Evolutionary conservation across 2,329 filamentous ascomycete genomes (phyloP).

Genomic region (Basipetospora chlamydospora): DNA sequence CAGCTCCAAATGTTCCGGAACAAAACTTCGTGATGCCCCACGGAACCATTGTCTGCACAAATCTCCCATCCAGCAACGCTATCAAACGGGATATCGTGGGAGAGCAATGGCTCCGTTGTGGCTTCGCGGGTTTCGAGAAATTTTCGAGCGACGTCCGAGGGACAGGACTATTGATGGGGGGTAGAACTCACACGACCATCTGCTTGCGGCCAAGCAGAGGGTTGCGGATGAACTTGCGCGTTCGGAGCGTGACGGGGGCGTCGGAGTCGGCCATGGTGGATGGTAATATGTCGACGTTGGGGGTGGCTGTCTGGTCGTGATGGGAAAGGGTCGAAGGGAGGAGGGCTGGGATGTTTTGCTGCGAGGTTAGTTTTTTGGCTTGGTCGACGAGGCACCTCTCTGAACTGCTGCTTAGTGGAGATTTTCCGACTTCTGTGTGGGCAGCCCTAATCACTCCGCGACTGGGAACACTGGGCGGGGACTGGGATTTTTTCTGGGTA

Average conservation of each 20-base stretch:
- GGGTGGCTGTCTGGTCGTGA: slow-evolving; percentile 16
- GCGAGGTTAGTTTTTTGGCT: not conserved
- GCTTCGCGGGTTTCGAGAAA: too few relatives aligned
- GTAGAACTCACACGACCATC: slow-evolving; percentile 89
- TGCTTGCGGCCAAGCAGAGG: slow-evolving; percentile 96
- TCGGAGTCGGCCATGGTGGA: slow-evolving; percentile 77
- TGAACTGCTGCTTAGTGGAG: slow-evolving; percentile 2
- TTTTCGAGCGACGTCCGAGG: too few relatives aligned
- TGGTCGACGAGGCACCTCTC: too few relatives aligned
- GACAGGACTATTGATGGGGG: too few relatives aligned
- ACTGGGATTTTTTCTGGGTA: not conserved
- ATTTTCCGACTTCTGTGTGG: slow-evolving; percentile 1
- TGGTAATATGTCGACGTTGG: slow-evolving; percentile 15
- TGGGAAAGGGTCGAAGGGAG: slow-evolving; percentile 11
- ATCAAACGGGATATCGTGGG: too few relatives aligned
- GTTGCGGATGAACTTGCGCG: slow-evolving; percentile 99
- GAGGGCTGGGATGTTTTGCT: slow-evolving; percentile 14
- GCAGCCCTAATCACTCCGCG: slow-evolving; percentile 6
- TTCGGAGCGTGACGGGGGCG: slow-evolving; percentile 71
- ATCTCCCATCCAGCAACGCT: too few relatives aligned
- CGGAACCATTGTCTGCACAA: too few relatives aligned
- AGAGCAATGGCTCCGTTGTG: too few relatives aligned
- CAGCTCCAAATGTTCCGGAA: too few relatives aligned
- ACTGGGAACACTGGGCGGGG: too few relatives aligned
- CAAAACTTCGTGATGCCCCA: too few relatives aligned